Base-by-base conservation (phyloP, 73 alveolate genomes). In the Tetrahymena elliotti region DNA sequence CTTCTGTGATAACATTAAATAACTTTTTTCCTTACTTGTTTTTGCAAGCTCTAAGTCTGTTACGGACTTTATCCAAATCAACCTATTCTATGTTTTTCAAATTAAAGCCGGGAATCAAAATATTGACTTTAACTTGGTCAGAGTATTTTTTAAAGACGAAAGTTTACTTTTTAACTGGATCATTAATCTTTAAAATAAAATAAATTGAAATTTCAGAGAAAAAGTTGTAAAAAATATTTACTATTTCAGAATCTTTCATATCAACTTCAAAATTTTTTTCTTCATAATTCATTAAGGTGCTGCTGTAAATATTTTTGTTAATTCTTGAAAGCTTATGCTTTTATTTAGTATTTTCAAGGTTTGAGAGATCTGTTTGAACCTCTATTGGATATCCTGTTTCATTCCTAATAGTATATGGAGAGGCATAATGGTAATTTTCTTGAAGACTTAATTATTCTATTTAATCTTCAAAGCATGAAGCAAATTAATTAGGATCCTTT, bases 331-430 rank as follows among this genome's bases (percentile, higher is more conserved):
- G 6, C n/a, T n/a, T 68, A 68, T 27, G 88, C 88, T 68, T 31
- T 68, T 68, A n/a, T 68, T 6, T 27, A n/a, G 88, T 31, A 11
- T 27, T n/a, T 68, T 68, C 38, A 8, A 68, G 88, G 6, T 68
- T 68, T 18, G 88, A 27, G 6, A 68, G 36, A 24, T 68, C 88
- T 4, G 88, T 68, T 27, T 6, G 38, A 68, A 94, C 93, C 20
- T 33, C 83, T 4, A 94, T 37, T 16, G 84, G 68, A 22, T 84
- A 83, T 0, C 96, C 96, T 20, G 92, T 94, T 39, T 83, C 54
- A 94, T 94, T 94, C 37, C 96, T 83, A n/a, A 94, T 40, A 9
- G 96, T 93, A 54, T 94, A 94, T 20, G 96, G 96, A 37, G 96
- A 94, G 15, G 31, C 94, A 33, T 83, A 83, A 35, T 83, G 37